phyloP scores from a whole-genome alignment of 2,329 filamentous ascomycete species.

The Trichoderma aggressivum region DNA sequence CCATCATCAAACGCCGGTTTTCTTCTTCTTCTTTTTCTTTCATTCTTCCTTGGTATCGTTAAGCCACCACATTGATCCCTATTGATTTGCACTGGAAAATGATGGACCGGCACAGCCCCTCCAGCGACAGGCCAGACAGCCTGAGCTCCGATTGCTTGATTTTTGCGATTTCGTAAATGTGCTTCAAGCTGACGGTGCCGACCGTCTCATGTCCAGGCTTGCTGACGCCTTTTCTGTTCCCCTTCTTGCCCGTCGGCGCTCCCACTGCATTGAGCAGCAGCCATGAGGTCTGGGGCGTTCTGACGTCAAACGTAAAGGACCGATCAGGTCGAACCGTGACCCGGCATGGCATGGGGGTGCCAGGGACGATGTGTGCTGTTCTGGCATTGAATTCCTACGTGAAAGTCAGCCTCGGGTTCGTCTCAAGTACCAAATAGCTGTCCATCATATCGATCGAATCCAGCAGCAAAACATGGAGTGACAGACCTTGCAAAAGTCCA shows the following conservation, averaged over 20 bases:
- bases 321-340: slow-evolving; percentile 91
- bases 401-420: background rate
- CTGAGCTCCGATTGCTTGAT: slow-evolving; percentile 82
- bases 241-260: slow-evolving; percentile 67
- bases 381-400: slow-evolving; percentile 91
- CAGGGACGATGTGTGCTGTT: slow-evolving; percentile 76
- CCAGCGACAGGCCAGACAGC: slow-evolving; percentile 66
- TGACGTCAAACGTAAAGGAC: slow-evolving; percentile 87
- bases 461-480: background rate
- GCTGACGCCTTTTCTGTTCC: slow-evolving; percentile 72
- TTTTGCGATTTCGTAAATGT: slow-evolving; percentile 95
- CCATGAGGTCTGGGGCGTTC: slow-evolving; percentile 91
- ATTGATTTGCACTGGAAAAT: slow-evolving; percentile 74
- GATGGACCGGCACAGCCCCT: slow-evolving; percentile 69
- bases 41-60: slow-evolving; percentile 14
- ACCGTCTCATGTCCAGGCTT: slow-evolving; percentile 73
- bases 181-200: slow-evolving; percentile 88
- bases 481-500: slow-evolving; percentile 96
- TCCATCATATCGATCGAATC: background rate
- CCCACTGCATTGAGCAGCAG: slow-evolving; percentile 81
- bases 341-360: slow-evolving; percentile 84
- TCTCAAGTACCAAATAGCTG: background rate
- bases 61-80: slow-evolving; percentile 69
- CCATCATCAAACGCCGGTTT: background rate
- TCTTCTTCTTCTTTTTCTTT: background rate